These are phyloP conservation scores for Candida fluviatilis DNA, from an alignment of 805 yeast species.

Conservation along the genomic window DNA sequence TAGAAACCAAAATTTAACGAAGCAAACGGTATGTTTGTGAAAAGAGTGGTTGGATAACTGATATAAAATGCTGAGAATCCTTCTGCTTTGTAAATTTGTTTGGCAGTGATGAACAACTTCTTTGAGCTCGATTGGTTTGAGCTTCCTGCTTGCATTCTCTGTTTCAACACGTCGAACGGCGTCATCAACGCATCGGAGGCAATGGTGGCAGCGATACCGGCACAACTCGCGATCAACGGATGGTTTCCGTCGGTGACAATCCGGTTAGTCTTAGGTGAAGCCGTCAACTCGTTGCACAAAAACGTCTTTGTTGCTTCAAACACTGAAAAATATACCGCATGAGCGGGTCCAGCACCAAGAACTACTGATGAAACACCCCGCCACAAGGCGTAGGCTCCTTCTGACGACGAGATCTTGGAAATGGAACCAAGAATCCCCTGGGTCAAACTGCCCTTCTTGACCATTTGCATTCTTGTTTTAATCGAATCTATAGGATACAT, in stretches of 20 bases:
- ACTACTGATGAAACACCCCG: conserved; percentile 90
- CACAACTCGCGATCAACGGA: conserved; percentile 77
- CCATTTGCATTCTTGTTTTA: conserved; percentile 89
- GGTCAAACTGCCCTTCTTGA: conserved; percentile 14
- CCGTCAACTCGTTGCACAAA: conserved; percentile 41
- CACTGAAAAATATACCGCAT: conserved; percentile 93
- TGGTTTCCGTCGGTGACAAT: conserved; percentile 63
- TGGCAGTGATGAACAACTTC: conserved; percentile 35
- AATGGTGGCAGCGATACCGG: conserved; percentile 91
- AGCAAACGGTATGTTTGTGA: conserved; percentile 91
- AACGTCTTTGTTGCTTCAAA: conserved; percentile 75
- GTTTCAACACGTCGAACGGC: conserved; percentile 93
- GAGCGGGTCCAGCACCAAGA: conserved; percentile 99
- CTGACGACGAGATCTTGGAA: conserved; percentile 73
- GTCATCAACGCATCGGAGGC: conserved; percentile 95
- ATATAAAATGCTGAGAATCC: conserved; percentile 82
- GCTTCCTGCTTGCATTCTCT: conserved; percentile 72
- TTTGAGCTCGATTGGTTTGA: conserved; percentile 16
- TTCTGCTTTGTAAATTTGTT: conserved; percentile 52
- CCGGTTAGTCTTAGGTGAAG: conserved; percentile 25
- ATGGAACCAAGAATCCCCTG: conserved; percentile 61
- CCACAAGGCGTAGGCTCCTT: conserved; percentile 88
- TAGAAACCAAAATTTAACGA: conserved; percentile 91
- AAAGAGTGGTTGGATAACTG: conserved; percentile 89
- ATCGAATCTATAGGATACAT: conserved; percentile 97